phyloP scores from a whole-genome alignment of 1,284 basidiomycete genomes.

The Sphaerobolus stellatus region DNA sequence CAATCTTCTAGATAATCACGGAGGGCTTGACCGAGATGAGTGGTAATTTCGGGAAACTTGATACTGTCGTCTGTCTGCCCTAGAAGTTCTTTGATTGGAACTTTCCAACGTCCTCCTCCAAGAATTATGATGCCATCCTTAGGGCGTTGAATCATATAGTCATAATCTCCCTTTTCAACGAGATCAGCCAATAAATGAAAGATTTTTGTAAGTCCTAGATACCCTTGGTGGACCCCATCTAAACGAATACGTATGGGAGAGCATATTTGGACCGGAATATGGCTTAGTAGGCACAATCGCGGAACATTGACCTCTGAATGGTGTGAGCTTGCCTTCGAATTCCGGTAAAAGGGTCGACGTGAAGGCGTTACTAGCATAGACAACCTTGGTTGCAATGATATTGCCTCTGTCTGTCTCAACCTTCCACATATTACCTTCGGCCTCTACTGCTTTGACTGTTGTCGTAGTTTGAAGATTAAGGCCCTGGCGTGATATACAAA shows the following conservation, averaged over 20 bases:
- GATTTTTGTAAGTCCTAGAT: background rate
- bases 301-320: conserved; percentile 26
- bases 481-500: conserved; percentile 25
- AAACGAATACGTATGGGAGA: conserved; percentile 22
- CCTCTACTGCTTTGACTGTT: conserved; percentile 9
- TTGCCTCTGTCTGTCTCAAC: conserved; percentile 28
- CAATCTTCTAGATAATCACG: conserved; percentile 12
- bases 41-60: conserved; percentile 21
- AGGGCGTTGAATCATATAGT: conserved; percentile 30
- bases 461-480: conserved; percentile 30
- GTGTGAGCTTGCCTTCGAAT: conserved; percentile 25
- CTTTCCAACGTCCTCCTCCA: conserved; percentile 23
- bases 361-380: conserved; percentile 43
- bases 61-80: conserved; percentile 27
- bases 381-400: conserved; percentile 28
- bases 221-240: background rate
- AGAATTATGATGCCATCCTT: conserved; percentile 28
- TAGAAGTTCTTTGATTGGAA: conserved; percentile 21
- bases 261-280: conserved; percentile 21
- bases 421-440: conserved; percentile 18
- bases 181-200: conserved; percentile 7
- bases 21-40: conserved; percentile 7
- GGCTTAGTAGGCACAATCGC: conserved; percentile 25
- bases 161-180: conserved; percentile 20
- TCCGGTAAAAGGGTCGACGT: conserved; percentile 33